These are phyloP conservation scores for Geotrichum armillariae DNA, from an alignment of 1,139 yeast species.

Conservation along the genomic window DNA sequence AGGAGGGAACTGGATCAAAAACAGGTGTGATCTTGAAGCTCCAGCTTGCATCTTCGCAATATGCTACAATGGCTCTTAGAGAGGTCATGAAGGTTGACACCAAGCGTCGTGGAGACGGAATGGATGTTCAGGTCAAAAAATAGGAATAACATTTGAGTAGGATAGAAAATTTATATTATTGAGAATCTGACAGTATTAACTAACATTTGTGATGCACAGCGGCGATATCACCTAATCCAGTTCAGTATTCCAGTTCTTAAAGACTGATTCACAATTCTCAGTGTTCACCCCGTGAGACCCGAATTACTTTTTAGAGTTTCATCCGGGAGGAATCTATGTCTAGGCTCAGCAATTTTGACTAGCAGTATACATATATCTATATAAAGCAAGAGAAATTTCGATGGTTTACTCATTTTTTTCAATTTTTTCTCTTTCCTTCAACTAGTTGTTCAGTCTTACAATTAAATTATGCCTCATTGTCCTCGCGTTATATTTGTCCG, in stretches of 20 bases:
- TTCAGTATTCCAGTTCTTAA: neutral
- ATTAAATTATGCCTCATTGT: conserved; percentile 34
- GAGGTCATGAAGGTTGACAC: conserved; percentile 87
- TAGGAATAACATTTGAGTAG: too few species aligned
- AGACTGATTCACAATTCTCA: neutral
- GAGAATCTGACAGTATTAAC: too few species aligned
- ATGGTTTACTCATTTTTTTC: too few species aligned
- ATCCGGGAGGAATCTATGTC: too few species aligned
- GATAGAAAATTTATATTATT: too few species aligned
- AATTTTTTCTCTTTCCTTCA: neutral
- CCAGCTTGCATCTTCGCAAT: conserved; percentile 82
- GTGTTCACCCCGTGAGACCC: too few species aligned
- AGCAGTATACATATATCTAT: too few species aligned
- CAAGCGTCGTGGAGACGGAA: conserved; percentile 57
- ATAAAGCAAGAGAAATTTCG: too few species aligned
- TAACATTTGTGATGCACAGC: too few species aligned
- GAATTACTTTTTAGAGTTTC: too few species aligned
- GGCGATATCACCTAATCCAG: neutral
- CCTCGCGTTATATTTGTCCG: conserved; percentile 83
- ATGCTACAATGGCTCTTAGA: conserved; percentile 97
- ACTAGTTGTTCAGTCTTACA: neutral
- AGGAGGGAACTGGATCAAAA: conserved; percentile 46
- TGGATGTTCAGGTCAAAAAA: conserved; percentile 23
- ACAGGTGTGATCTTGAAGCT: conserved; percentile 74
- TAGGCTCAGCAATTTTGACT: too few species aligned